Evolutionary conservation across 208 protist species (phyloP).

Genomic region (Polymyxa betae): DNA sequence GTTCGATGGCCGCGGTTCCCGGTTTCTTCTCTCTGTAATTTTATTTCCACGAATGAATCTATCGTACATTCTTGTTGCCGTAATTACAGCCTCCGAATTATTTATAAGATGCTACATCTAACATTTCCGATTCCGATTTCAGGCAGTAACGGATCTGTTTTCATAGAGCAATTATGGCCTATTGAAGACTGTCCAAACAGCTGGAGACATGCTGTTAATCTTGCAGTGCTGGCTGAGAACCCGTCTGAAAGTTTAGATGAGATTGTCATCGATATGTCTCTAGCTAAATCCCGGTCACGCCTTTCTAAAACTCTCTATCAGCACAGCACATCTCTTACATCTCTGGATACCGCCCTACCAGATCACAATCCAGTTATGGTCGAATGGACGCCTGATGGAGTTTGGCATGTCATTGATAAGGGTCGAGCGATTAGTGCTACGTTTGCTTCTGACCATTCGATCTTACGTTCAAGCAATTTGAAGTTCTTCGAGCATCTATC

Average conservation of each 20-base stretch:
- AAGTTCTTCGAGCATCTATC: background rate
- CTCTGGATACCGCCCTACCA: background rate
- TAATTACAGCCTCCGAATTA: no score
- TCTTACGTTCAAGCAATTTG: background rate
- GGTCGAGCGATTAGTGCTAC: background rate
- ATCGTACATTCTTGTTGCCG: no score
- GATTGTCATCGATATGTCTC: slow-evolving; percentile 2
- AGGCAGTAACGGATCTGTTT: no score
- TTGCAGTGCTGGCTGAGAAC: background rate
- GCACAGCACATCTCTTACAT: background rate
- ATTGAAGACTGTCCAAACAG: background rate
- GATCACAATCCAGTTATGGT: slow-evolving; percentile 6
- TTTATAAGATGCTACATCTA: no score
- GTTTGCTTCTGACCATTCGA: background rate
- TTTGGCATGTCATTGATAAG: background rate
- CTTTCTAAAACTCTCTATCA: background rate
- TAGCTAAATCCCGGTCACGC: background rate
- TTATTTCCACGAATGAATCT: no score
- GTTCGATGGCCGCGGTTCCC: no score
- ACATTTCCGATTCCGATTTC: no score
- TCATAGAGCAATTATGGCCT: background rate
- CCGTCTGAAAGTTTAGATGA: background rate
- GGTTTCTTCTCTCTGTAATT: no score
- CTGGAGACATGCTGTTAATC: background rate
- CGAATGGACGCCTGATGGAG: slow-evolving; percentile 1